Evolutionary conservation across 2,329 filamentous ascomycete species (phyloP).

Genomic region (Fusarium anthophilum): DNA sequence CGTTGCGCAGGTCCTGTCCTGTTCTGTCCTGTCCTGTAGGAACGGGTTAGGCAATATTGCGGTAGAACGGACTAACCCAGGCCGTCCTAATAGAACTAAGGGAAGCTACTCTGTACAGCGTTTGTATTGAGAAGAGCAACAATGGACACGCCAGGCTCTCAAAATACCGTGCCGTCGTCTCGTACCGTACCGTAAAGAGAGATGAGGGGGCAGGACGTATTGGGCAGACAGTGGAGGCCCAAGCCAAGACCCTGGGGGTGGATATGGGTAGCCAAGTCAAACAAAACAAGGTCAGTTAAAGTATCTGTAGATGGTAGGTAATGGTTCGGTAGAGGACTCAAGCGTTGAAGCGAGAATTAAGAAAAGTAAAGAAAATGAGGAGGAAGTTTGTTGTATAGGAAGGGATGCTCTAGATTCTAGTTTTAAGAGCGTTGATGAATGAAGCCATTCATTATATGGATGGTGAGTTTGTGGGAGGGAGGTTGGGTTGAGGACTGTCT

Average conservation of each 20-base stretch:
- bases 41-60: not conserved
- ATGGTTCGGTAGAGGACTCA: slow-evolving; percentile 7
- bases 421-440: slow-evolving; percentile 5
- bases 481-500: not conserved
- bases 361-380: not conserved
- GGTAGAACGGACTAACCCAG: slow-evolving; percentile 19
- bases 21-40: not conserved
- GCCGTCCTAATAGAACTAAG: slow-evolving; percentile 10
- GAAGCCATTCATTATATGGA: slow-evolving; percentile 5
- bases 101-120: not conserved
- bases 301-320: not conserved
- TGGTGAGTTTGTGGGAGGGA: not conserved
- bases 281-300: not conserved
- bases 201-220: slow-evolving; percentile 38
- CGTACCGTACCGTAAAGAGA: slow-evolving; percentile 1
- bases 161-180: slow-evolving; percentile 4
- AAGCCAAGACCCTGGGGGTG: slow-evolving; percentile 39
- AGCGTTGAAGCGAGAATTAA: slow-evolving; percentile 6
- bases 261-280: slow-evolving; percentile 4
- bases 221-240: slow-evolving; percentile 42
- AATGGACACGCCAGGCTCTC: slow-evolving; percentile 12
- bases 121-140: not conserved
- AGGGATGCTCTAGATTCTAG: slow-evolving; percentile 6
- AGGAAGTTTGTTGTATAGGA: not conserved
- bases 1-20: slow-evolving; percentile 9